These are phyloP conservation scores for Aegilops bicornis DNA, from an alignment of 176 grass and related monocot genomes.

Conservation along the genomic window DNA sequence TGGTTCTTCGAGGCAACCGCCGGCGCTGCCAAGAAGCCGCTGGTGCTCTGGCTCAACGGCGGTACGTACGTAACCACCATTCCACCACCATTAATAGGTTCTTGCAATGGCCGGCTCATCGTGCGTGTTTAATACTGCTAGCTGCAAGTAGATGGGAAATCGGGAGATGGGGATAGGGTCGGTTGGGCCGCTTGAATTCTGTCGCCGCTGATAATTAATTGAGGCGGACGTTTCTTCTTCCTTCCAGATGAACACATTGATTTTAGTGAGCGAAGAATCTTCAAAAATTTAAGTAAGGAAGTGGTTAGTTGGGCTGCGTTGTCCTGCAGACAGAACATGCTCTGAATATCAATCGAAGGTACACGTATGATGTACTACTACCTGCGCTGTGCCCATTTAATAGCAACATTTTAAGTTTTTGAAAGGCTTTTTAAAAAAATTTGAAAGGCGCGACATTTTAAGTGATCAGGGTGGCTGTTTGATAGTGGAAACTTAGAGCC, in stretches of 20 bases:
- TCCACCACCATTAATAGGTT: not conserved
- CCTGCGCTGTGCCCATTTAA: no score
- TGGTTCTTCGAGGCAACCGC: conserved; percentile 89
- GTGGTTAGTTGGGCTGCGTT: conserved; percentile 1
- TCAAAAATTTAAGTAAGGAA: not conserved
- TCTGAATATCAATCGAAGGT: not conserved
- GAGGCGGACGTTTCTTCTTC: not conserved
- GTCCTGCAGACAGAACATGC: not conserved
- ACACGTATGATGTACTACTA: no score
- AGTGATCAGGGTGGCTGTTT: not conserved
- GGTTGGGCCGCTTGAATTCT: not conserved
- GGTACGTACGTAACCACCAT: conserved; percentile 46
- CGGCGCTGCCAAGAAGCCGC: conserved; percentile 66
- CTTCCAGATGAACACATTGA: not conserved
- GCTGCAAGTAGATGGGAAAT: not conserved
- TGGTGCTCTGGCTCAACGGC: conserved; percentile 93
- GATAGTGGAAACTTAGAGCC: not conserved
- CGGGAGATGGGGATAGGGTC: not conserved
- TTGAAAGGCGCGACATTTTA: not conserved
- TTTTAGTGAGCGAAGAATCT: not conserved
- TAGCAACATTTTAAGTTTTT: no score
- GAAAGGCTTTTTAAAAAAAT: no score
- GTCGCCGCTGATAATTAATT: conserved; percentile 7
- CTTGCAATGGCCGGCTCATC: not conserved
- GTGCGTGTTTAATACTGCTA: not conserved